Conservation (phyloP, 2,329 filamentous ascomycete species). For the Colletotrichum liriopes region DNA sequence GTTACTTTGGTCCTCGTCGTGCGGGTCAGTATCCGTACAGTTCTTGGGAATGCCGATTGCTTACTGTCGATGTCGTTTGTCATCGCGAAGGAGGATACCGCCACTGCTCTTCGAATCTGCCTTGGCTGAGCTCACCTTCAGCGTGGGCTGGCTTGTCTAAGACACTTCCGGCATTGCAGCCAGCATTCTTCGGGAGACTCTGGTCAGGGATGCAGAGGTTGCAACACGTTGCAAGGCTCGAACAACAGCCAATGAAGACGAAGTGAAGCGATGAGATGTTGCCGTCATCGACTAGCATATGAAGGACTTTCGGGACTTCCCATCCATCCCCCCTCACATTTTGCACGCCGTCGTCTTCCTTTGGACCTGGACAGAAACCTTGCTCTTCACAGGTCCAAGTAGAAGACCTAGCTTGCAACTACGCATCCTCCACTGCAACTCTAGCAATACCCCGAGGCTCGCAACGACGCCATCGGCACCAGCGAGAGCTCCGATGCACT, state of each 20-base stretch:
- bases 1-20: constrained; percentile 1
- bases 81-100: not conserved
- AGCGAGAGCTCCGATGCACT: constrained; percentile 16
- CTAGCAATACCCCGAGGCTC: not conserved
- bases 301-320: not conserved
- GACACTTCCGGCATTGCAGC: constrained; percentile 3
- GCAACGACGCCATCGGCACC: constrained; percentile 8
- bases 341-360: constrained; percentile 6
- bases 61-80: not conserved
- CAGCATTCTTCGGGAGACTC: constrained; percentile 1
- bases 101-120: constrained; percentile 4
- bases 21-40: not conserved
- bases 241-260: constrained; percentile 11
- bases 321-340: not conserved
- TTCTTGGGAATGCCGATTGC: not conserved
- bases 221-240: constrained; percentile 4
- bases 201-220: constrained; percentile 9
- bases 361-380: too few species aligned
- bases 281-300: not conserved
- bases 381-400: not conserved
- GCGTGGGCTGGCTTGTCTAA: not conserved
- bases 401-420: constrained; percentile 9
- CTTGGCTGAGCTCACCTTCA: constrained; percentile 3
- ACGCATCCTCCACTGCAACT: constrained; percentile 11
- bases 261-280: not conserved